Conservation (phyloP, 805 yeast species). For the Yarrowia keelungensis region DNA sequence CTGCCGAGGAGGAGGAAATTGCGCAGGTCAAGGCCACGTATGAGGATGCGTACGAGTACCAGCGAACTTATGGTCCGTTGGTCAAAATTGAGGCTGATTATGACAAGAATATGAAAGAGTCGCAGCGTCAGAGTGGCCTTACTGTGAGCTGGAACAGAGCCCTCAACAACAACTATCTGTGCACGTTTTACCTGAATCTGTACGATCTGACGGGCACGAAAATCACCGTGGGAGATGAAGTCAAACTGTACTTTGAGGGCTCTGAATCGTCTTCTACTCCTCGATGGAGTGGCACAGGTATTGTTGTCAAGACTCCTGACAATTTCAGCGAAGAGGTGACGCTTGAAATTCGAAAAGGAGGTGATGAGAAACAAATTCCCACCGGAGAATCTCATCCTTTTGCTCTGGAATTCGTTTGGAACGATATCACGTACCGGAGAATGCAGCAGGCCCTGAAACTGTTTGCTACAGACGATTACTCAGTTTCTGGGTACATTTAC, state of each 20-base stretch:
- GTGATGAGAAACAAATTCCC: conserved; percentile 54
- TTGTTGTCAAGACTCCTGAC: conserved; percentile 72
- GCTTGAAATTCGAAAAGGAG: conserved; percentile 62
- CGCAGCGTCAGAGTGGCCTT: conserved; percentile 76
- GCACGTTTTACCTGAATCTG: conserved; percentile 70
- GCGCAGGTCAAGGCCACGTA: conserved; percentile 78
- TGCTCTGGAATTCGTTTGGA: conserved; percentile 89
- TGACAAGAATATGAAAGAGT: conserved; percentile 73
- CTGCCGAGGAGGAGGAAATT: conserved; percentile 60
- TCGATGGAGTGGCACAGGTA: conserved; percentile 78
- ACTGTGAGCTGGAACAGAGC: conserved; percentile 77
- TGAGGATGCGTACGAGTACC: conserved; percentile 83
- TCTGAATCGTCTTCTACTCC: conserved; percentile 59
- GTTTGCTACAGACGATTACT: conserved; percentile 73
- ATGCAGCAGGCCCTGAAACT: conserved; percentile 78
- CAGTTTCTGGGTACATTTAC: conserved; percentile 76
- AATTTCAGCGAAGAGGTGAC: conserved; percentile 71
- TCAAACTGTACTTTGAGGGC: conserved; percentile 70
- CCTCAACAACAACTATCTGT: conserved; percentile 68
- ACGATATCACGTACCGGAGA: conserved; percentile 79
- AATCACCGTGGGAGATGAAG: conserved; percentile 85
- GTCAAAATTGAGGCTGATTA: conserved; percentile 82
- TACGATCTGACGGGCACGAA: conserved; percentile 69
- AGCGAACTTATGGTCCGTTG: conserved; percentile 82
- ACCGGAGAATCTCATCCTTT: conserved; percentile 68